phyloP scores from a whole-genome alignment of 2,329 filamentous ascomycete genomes.

The Calonectria henricotiae region DNA sequence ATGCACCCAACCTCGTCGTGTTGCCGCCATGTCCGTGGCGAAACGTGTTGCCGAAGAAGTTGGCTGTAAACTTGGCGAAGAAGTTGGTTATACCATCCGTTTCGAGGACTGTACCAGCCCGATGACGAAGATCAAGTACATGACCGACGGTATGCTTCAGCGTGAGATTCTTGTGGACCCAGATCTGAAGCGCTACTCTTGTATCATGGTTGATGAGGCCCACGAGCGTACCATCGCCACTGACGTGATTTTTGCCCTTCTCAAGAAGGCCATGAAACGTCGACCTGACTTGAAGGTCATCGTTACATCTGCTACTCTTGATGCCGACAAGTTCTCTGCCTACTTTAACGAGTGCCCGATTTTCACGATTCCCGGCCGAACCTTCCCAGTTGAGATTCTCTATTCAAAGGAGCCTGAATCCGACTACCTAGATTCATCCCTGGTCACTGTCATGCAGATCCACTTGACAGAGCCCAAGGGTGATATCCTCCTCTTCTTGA shows the following conservation, averaged over 20 bases:
- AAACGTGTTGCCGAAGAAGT: slow-evolving; percentile 98
- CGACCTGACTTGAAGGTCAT: slow-evolving; percentile 94
- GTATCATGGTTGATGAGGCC: slow-evolving; percentile 98
- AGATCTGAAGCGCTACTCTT: slow-evolving; percentile 89
- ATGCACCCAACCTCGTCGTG: slow-evolving; percentile 96
- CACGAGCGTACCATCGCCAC: slow-evolving; percentile 98
- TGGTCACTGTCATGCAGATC: slow-evolving; percentile 99
- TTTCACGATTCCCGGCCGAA: slow-evolving; percentile 95
- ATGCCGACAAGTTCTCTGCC: slow-evolving; percentile 96
- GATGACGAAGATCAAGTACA: slow-evolving; percentile 96
- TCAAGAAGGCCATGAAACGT: slow-evolving; percentile 93
- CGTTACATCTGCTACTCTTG: slow-evolving; percentile 95
- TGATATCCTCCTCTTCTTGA: slow-evolving; percentile 97
- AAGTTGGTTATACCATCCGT: slow-evolving; percentile 97
- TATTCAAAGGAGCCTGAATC: slow-evolving; percentile 96
- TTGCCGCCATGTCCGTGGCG: slow-evolving; percentile 97
- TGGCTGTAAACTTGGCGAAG: slow-evolving; percentile 89
- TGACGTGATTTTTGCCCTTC: slow-evolving; percentile 92
- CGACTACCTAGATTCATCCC: slow-evolving; percentile 92
- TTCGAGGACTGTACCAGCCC: slow-evolving; percentile 95
- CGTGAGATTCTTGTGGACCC: slow-evolving; percentile 95
- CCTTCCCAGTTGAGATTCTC: slow-evolving; percentile 95
- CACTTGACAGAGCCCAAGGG: slow-evolving; percentile 93
- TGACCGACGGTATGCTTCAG: slow-evolving; percentile 99
- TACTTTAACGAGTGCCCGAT: slow-evolving; percentile 98